Evolutionary conservation across 352 stramenopile species (phyloP), one percentile per base, ranked within the genome.

Genomic region (Phytophthora citricola): DNA sequence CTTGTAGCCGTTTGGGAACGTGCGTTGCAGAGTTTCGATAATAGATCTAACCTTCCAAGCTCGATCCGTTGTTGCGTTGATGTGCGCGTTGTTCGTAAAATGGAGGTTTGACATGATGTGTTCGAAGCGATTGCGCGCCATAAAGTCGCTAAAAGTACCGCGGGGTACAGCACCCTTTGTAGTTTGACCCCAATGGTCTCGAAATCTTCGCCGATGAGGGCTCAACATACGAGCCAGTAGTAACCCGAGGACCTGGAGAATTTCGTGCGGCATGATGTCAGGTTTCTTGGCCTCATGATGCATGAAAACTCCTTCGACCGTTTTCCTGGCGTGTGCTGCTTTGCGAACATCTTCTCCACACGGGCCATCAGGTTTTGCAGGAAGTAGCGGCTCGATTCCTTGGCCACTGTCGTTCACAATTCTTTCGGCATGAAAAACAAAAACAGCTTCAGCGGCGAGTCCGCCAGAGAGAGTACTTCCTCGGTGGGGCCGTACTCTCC

Each of bases 61-160:
- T 15, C 40, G 8, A 15, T 66, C 41, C 1, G 29, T 45, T 1
- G 20, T 17, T 0, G 14, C 48, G 7, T 24, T 20, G 4, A 1
- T 10, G 20, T 60, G 48, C 9, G 41, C 40, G 17, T 67, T 67
- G 34, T 67, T 49, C 1, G 49, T 61, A 8, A 69, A 60, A 22
- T 69, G 62, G 12, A 69, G 20, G 12, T 64, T 59, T 0, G 45
- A 2, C 47, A 69, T 55, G 7, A 64, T 50, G 9, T 51, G 58
- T 4, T 36, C 14, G 29, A 71, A 71, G 1, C 55, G 41, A 15
- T 71, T 41, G 0, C 47, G 55, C 3, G 46, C 2, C 55, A 71
- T 58, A 12, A 36, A 71, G 4, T 44, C 29, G 9, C 20, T 48
- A 22, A 65, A 71, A 4, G 41, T 62, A 3, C 62, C 63, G 3